phyloP scores from a whole-genome alignment of 2,329 filamentous ascomycete species.

The Fusarium anthophilum region DNA sequence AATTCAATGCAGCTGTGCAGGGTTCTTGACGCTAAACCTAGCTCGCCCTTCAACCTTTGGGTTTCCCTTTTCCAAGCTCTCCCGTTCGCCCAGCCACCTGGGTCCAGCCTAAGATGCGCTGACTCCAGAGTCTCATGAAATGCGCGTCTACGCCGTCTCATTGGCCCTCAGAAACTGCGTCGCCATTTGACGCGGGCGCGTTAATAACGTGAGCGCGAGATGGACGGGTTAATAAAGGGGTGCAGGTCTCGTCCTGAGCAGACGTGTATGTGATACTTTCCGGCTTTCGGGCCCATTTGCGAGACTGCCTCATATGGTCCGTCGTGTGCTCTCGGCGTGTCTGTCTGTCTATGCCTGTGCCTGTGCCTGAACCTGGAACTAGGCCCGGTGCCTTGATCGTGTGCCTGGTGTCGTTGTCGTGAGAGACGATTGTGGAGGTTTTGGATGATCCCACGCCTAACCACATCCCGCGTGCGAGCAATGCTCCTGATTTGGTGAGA shows the following conservation, averaged over 20 bases:
- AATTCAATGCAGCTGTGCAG: conserved; percentile 19
- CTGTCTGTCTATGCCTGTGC: conserved; percentile 2
- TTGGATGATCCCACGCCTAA: conserved; percentile 10
- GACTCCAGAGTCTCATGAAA: conserved; percentile 38
- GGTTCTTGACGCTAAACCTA: conserved; percentile 39
- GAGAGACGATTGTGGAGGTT: conserved; percentile 18
- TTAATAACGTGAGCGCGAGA: conserved; percentile 29
- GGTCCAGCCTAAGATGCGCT: conserved; percentile 30
- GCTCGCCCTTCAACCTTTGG: conserved; percentile 21
- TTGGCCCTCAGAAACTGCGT: conserved; percentile 27
- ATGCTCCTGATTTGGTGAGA: conserved; percentile 14
- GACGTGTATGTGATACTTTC: conserved; percentile 33
- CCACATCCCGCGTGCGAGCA: conserved; percentile 6
- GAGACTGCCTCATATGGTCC: not conserved
- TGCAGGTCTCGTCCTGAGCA: conserved; percentile 8
- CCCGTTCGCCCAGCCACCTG: conserved; percentile 40
- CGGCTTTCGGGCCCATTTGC: conserved; percentile 22
- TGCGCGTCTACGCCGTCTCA: conserved; percentile 34
- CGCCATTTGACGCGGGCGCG: conserved; percentile 42
- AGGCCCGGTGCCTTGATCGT: not conserved
- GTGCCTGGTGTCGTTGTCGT: conserved; percentile 13
- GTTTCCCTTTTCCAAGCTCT: conserved; percentile 22
- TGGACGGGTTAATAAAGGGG: conserved; percentile 36
- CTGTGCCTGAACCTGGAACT: conserved; percentile 24
- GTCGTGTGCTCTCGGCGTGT: conserved; percentile 24